Percentiles rank a stretch among this genome's conserved stretches.
phyloP scores from a whole-genome alignment of 2,329 filamentous ascomycete species.

The Pseudomassariella vexata region DNA sequence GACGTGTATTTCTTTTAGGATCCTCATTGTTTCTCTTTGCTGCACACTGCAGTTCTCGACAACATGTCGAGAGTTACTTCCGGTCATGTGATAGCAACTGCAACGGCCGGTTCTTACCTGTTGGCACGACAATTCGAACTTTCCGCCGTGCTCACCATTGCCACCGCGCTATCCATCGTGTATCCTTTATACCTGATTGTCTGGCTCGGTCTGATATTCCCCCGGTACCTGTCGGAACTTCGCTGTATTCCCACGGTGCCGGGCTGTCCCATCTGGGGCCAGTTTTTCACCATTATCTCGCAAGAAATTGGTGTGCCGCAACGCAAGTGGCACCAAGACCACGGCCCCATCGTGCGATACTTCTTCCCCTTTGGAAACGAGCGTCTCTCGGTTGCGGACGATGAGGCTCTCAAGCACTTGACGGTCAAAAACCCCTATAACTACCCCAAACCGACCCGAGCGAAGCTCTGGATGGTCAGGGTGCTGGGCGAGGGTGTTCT shows the following conservation, averaged over 20 bases:
- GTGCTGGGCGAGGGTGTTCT: slow-evolving; percentile 38
- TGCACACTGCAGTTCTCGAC: too few relatives aligned
- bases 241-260: slow-evolving; percentile 35
- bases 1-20: too few relatives aligned
- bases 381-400: slow-evolving; percentile 35
- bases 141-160: slow-evolving; percentile 13
- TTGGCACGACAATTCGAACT: slow-evolving; percentile 17
- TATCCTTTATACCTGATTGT: slow-evolving; percentile 24
- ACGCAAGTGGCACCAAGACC: slow-evolving; percentile 32
- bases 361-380: slow-evolving; percentile 40
- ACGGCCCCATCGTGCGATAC: slow-evolving; percentile 37
- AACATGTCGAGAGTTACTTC: slow-evolving; percentile 17
- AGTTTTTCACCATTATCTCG: slow-evolving; percentile 34
- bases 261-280: slow-evolving; percentile 35
- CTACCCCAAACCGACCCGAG: slow-evolving; percentile 29
- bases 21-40: too few relatives aligned
- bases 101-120: slow-evolving; percentile 17
- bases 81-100: slow-evolving; percentile 16
- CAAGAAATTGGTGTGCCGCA: slow-evolving; percentile 35
- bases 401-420: slow-evolving; percentile 37
- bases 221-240: slow-evolving; percentile 34
- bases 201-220: slow-evolving; percentile 32
- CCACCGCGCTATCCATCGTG: slow-evolving; percentile 10
- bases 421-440: slow-evolving; percentile 35
- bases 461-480: slow-evolving; percentile 34